Conservation (phyloP, 495 filamentous ascomycete genomes). For the Clavariopsis aquatica region DNA sequence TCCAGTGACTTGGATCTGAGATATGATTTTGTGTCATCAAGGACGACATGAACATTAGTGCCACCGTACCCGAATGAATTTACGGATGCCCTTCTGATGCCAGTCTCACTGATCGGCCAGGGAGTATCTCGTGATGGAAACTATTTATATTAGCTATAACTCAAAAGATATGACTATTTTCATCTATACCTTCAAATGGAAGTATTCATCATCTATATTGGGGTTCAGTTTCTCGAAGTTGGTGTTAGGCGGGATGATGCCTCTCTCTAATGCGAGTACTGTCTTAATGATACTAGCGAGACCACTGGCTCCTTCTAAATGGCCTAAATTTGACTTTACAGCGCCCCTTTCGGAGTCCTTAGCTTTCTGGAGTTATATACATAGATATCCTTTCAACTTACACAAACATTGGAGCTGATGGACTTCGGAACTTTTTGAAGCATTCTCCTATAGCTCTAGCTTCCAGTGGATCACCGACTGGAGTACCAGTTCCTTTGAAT, state of each 20-base stretch:
- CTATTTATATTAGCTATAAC: background rate
- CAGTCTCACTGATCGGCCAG: constrained; percentile 3
- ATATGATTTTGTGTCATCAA: constrained; percentile 43
- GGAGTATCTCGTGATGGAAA: background rate
- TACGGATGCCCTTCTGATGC: constrained; percentile 40
- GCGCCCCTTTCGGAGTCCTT: background rate
- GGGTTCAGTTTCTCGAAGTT: background rate
- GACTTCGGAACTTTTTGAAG: constrained; percentile 36
- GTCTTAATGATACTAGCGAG: constrained; percentile 36
- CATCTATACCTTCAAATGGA: background rate
- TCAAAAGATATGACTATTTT: background rate
- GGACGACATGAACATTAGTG: constrained; percentile 40
- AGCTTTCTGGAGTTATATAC: background rate
- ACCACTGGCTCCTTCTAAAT: constrained; percentile 46
- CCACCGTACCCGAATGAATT: constrained; percentile 49
- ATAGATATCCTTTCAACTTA: background rate
- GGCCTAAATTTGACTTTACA: constrained; percentile 27
- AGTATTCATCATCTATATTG: background rate
- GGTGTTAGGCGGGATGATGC: background rate
- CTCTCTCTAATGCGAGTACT: background rate
- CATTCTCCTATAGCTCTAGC: constrained; percentile 53
- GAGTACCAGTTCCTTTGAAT: constrained; percentile 34
- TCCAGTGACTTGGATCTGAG: no score
- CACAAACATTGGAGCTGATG: background rate
- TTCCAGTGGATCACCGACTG: constrained; percentile 59